These are phyloP conservation scores for Plantago elongata DNA, from an alignment of 257 asterid species.

Conservation along the genomic window DNA sequence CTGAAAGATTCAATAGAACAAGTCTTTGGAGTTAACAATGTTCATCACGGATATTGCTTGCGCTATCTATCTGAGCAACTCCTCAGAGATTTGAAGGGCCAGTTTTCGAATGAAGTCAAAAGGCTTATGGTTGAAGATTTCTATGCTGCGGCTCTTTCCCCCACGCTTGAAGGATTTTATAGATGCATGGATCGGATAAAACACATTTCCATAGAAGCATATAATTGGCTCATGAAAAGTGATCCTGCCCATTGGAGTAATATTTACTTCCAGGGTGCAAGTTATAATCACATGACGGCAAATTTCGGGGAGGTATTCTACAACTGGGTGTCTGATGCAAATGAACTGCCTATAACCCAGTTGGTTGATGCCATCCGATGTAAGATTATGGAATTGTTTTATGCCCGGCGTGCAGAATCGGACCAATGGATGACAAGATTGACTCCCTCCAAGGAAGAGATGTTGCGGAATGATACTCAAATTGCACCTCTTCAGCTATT, in stretches of 20 bases:
- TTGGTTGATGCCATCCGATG: constrained; percentile 78
- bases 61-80: constrained; percentile 83
- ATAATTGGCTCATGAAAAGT: constrained; percentile 78
- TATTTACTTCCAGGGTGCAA: constrained; percentile 70
- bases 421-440: constrained; percentile 67
- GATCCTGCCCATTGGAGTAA: constrained; percentile 95
- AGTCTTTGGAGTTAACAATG: constrained; percentile 62
- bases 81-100: constrained; percentile 71
- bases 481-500: constrained; percentile 45
- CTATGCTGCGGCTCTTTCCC: constrained; percentile 59
- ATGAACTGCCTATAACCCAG: constrained; percentile 91
- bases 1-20: constrained; percentile 66
- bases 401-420: constrained; percentile 50
- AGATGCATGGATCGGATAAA: constrained; percentile 68
- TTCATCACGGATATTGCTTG: constrained; percentile 73
- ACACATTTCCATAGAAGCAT: constrained; percentile 70
- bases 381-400: constrained; percentile 63
- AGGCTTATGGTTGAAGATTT: constrained; percentile 79
- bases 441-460: constrained; percentile 81
- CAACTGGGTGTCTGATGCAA: constrained; percentile 84
- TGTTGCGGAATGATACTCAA: constrained; percentile 57
- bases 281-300: constrained; percentile 74
- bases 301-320: constrained; percentile 82
- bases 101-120: constrained; percentile 82
- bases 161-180: constrained; percentile 65